Percentiles rank a stretch among this genome's conserved stretches.
These are phyloP conservation scores for Trichoderma pleuroti DNA, from an alignment of 2,329 filamentous ascomycete species.

Conservation along the genomic window DNA sequence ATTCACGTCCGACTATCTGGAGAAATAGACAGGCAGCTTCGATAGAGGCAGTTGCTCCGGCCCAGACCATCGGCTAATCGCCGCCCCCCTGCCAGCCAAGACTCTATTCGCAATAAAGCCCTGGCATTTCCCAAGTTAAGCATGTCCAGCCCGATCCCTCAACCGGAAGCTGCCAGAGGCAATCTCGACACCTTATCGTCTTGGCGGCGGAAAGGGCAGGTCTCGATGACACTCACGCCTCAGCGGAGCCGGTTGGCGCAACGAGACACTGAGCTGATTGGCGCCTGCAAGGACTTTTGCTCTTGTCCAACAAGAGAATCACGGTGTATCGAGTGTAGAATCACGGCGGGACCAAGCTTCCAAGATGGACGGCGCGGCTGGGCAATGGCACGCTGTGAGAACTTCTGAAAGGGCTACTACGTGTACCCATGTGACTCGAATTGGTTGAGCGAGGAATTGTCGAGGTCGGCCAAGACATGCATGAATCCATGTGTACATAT, in stretches of 20 bases:
- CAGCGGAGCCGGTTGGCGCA: background rate
- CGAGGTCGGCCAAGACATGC: background rate
- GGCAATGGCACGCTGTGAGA: constrained; percentile 4
- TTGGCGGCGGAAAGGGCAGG: constrained; percentile 1
- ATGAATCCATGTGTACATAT: too few relatives aligned
- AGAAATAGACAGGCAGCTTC: background rate
- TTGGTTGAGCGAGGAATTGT: background rate
- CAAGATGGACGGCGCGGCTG: constrained; percentile 1
- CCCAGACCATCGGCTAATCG: background rate
- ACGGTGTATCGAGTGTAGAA: background rate
- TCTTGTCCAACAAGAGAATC: background rate
- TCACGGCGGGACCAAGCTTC: background rate
- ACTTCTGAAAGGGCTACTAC: background rate
- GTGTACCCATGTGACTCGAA: background rate
- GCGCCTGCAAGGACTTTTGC: background rate
- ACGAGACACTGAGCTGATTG: background rate
- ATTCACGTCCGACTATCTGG: background rate
- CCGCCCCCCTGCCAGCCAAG: constrained; percentile 2
- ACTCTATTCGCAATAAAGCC: background rate
- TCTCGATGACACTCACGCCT: background rate
- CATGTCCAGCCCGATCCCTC: background rate
- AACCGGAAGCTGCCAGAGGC: constrained; percentile 8
- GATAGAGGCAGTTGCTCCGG: background rate
- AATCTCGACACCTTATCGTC: constrained; percentile 10
- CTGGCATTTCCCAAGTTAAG: constrained; percentile 2